Base-by-base conservation (phyloP, 2,329 filamentous ascomycete species). In the Arthrobotrys sinensis region DNA sequence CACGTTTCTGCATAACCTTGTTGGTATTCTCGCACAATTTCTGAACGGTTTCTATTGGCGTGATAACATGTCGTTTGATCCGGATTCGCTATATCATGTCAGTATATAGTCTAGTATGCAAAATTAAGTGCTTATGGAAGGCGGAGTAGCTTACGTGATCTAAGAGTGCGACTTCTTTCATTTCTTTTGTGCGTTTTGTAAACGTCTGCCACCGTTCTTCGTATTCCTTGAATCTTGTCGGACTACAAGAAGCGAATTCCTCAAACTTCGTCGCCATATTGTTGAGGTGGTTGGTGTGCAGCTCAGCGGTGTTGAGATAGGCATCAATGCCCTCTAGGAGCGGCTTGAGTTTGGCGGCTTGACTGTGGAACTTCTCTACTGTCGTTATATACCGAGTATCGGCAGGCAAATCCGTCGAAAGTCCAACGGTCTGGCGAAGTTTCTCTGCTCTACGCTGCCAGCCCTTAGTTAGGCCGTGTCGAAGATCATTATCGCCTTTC, bases 121-220 rank as follows among this genome's bases (percentile, higher is more conserved):
- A 48, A 21, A 16, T 8, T 28, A 21, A 53, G 21, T 38, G 28
- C 45, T 40, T n/a, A 10, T n/a, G 2, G 32, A 40, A 55, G 11
- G 11, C 19, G 5, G n/a, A 52, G 5, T 32, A 38, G 48, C 88
- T 88, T 86, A 94, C 91, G 87, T 97, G 94, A 81, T 95, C 92
- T 77, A 94, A 92, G 21, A 98, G 87, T 3, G 92, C 92, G 80
- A 94, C 89, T 77, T 91, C 92, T 82, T 94, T 91, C 80, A 98
- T 90, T 82, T 97, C 94, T 80, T 92, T 90, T 85, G 97, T 92
- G 38, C 92, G 92, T 82, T 94, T 90, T 80, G 94, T 95, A 85
- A 97, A 96, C 79, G 91, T 92, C 62, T 94, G 92, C 93, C 95
- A 98, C 83, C 96, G 97, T 86, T 92, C 94, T 85, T 97, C 94